Percentiles rank a stretch among this genome's conserved stretches.
These are phyloP conservation scores for Oryza officinalis DNA, from an alignment of 176 grass and related monocot genomes.

Conservation along the genomic window DNA sequence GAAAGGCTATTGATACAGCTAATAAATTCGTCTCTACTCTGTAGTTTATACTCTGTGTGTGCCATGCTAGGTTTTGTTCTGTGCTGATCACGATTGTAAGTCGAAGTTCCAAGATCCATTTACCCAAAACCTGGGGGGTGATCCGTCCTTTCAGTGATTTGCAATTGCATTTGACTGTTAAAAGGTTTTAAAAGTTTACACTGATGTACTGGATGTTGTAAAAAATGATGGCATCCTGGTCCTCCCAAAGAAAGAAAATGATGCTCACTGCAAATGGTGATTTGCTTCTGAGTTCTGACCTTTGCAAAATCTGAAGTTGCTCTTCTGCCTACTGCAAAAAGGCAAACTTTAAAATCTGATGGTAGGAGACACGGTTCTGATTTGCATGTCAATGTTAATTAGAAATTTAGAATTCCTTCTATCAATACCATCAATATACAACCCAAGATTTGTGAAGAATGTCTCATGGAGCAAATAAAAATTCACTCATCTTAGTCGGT, in stretches of 20 bases:
- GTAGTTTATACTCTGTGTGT: conserved; percentile 4
- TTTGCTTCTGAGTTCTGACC: not conserved
- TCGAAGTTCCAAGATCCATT: conserved; percentile 19
- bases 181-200: conserved; percentile 9
- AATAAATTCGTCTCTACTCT: conserved; percentile 19
- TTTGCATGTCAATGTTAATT: not conserved
- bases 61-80: not conserved
- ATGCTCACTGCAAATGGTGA: conserved; percentile 9
- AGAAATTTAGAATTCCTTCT: not conserved
- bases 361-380: conserved; percentile 3
- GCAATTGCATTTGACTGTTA: conserved; percentile 12
- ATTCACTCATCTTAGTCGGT: not conserved
- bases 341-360: not conserved
- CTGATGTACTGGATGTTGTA: conserved; percentile 4
- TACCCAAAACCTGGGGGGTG: conserved; percentile 8
- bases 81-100: not conserved
- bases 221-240: not conserved
- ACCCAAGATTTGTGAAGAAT: conserved; percentile 15
- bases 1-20: not conserved
- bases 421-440: conserved; percentile 6
- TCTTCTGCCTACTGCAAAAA: conserved; percentile 34
- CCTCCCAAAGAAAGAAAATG: conserved; percentile 2
- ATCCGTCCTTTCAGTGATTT: conserved; percentile 11
- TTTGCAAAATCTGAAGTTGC: not conserved
- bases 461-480: not conserved